Evolutionary conservation across 805 yeast genomes (phyloP).

Genomic region (Kuraishia hungarica): DNA sequence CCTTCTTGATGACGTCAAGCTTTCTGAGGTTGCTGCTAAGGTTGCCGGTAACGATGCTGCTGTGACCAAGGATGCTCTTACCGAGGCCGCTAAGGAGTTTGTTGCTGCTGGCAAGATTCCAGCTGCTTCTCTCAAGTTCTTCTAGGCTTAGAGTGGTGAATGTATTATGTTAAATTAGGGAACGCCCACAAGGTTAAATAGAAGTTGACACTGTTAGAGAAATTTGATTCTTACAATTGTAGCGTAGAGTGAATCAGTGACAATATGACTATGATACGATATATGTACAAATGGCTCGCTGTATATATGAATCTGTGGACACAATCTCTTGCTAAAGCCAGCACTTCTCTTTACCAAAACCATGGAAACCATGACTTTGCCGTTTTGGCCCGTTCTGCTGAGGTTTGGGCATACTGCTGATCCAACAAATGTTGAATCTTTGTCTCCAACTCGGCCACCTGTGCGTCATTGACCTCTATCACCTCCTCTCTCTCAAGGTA

Average conservation of each 20-base stretch:
- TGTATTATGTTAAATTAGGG: background rate
- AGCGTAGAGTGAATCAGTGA: background rate
- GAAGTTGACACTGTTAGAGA: background rate
- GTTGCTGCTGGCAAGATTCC: slow-evolving; percentile 46
- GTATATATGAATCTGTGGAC: no score
- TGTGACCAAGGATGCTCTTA: slow-evolving; percentile 50
- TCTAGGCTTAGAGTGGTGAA: slow-evolving; percentile 11
- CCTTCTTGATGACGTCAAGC: slow-evolving; percentile 67
- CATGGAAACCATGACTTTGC: slow-evolving; percentile 3
- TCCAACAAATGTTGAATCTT: slow-evolving; percentile 18
- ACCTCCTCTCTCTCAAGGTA: slow-evolving; percentile 21
- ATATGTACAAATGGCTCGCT: background rate
- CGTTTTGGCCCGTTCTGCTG: background rate
- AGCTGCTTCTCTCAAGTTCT: slow-evolving; percentile 46
- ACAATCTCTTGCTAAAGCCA: no score
- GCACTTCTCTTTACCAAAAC: background rate
- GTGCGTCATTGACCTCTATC: slow-evolving; percentile 13
- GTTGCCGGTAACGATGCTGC: slow-evolving; percentile 48
- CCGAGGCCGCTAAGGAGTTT: slow-evolving; percentile 45
- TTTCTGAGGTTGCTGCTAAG: slow-evolving; percentile 67
- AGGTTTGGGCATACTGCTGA: slow-evolving; percentile 9
- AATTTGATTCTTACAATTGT: background rate
- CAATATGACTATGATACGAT: background rate
- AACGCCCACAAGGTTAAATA: background rate
- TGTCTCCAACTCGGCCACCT: slow-evolving; percentile 15